Percentiles rank a stretch among this genome's conserved stretches.
phyloP scores from a whole-genome alignment of 1,284 basidiomycete species.

The Rhodofomes roseus region DNA sequence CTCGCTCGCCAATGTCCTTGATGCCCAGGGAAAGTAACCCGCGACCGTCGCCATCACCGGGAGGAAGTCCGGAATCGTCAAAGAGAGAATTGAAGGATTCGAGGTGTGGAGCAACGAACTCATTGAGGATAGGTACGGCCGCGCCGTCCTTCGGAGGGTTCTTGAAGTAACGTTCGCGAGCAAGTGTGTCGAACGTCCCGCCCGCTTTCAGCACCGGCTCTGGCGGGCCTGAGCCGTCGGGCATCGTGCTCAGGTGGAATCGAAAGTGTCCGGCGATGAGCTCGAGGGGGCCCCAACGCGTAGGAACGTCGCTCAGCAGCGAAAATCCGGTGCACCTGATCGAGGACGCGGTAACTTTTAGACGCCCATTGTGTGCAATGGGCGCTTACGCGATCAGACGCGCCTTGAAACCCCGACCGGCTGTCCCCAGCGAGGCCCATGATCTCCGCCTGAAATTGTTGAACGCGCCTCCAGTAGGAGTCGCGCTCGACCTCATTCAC shows the following conservation, averaged over 20 bases:
- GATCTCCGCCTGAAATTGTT: constrained; percentile 19
- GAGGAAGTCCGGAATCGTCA: constrained; percentile 74
- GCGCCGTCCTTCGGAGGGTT: constrained; percentile 71
- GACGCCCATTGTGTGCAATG: background rate
- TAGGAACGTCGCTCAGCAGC: background rate
- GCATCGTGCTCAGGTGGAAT: constrained; percentile 28
- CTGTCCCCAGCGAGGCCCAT: background rate
- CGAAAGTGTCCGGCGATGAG: background rate
- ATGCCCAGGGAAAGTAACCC: constrained; percentile 83
- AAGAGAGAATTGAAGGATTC: constrained; percentile 97
- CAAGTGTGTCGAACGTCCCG: constrained; percentile 80
- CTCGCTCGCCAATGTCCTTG: constrained; percentile 84
- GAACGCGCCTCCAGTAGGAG: constrained; percentile 10
- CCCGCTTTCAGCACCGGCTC: constrained; percentile 14
- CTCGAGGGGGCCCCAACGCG: background rate
- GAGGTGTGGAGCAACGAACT: constrained; percentile 92
- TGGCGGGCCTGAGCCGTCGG: constrained; percentile 24
- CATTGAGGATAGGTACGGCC: constrained; percentile 82
- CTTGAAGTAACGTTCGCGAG: constrained; percentile 79
- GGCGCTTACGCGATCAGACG: constrained; percentile 13
- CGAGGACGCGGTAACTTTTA: constrained; percentile 2
- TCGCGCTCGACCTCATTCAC: constrained; percentile 12
- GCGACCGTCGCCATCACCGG: constrained; percentile 70
- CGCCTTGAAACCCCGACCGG: constrained; percentile 19
- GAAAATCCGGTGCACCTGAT: constrained; percentile 3